Percentiles rank a stretch among this genome's conserved stretches.
phyloP scores from a whole-genome alignment of 2,329 filamentous ascomycete genomes.

The Aspergillus sp. region DNA sequence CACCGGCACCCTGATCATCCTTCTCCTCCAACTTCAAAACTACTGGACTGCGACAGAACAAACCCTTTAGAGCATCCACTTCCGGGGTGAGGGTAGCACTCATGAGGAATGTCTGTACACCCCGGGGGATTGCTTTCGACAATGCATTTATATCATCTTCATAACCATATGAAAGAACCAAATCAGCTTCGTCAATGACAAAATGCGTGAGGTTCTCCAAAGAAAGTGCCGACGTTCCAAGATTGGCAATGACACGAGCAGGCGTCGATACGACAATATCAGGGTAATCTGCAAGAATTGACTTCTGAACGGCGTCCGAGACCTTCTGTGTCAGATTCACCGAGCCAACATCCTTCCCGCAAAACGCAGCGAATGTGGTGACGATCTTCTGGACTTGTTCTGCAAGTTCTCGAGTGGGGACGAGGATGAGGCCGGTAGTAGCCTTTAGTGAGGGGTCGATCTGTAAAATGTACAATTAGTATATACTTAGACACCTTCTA shows the following conservation, averaged over 20 bases:
- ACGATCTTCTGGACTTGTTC: conserved; percentile 83
- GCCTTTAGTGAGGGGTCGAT: conserved; percentile 40
- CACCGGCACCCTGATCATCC: conserved; percentile 71
- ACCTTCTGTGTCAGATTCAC: conserved; percentile 90
- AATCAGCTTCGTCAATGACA: conserved; percentile 90
- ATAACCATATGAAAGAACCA: conserved; percentile 92
- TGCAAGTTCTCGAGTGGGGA: conserved; percentile 91
- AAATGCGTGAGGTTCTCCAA: conserved; percentile 72
- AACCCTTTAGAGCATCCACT: conserved; percentile 76
- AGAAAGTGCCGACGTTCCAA: conserved; percentile 70
- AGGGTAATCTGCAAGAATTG: conserved; percentile 79
- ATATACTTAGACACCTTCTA: not conserved
- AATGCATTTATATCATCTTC: conserved; percentile 84
- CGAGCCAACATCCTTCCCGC: conserved; percentile 76
- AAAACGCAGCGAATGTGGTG: conserved; percentile 75
- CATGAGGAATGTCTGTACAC: conserved; percentile 88
- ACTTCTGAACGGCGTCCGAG: conserved; percentile 82
- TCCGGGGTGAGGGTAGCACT: conserved; percentile 89
- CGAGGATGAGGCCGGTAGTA: conserved; percentile 80
- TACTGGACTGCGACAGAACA: conserved; percentile 81
- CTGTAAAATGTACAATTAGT: conserved; percentile 21
- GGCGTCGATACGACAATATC: conserved; percentile 92
- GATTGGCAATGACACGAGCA: conserved; percentile 74
- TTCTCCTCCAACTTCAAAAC: conserved; percentile 80
- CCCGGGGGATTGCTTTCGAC: conserved; percentile 74